phyloP scores from a whole-genome alignment of 768 basidiomycete species.

The Suillus fuscotomentosus region DNA sequence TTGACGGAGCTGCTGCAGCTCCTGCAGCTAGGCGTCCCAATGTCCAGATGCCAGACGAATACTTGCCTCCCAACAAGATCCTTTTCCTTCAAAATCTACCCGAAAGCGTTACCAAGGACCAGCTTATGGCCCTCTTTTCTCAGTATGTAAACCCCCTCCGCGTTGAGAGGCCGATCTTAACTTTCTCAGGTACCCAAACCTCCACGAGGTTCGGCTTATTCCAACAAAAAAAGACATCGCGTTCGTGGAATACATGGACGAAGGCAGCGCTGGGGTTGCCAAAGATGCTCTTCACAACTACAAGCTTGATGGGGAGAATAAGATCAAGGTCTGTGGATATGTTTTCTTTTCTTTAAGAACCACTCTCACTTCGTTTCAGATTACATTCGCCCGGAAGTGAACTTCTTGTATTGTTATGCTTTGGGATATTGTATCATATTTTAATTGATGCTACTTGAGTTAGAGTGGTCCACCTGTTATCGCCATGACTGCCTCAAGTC shows the following conservation, averaged over 20 bases:
- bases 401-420: conserved; percentile 21
- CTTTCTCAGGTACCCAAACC: conserved; percentile 76
- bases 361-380: conserved; percentile 37
- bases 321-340: conserved; percentile 77
- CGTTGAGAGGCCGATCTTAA: conserved; percentile 2
- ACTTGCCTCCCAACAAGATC: conserved; percentile 98
- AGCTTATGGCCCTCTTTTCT: conserved; percentile 86
- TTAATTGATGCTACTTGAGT: conserved; percentile 9
- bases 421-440: conserved; percentile 30
- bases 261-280: conserved; percentile 84
- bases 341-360: neutral
- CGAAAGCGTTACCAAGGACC: conserved; percentile 89
- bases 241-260: conserved; percentile 97
- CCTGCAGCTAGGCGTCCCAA: conserved; percentile 75
- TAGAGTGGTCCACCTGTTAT: conserved; percentile 9
- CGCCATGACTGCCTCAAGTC: conserved; percentile 16
- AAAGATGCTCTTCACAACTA: conserved; percentile 98
- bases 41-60: conserved; percentile 99
- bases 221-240: conserved; percentile 97
- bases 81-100: conserved; percentile 97
- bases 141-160: conserved; percentile 54
- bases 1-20: conserved; percentile 64
- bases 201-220: conserved; percentile 97
- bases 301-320: conserved; percentile 96
- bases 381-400: conserved; percentile 76